Evolutionary conservation across 2,329 filamentous ascomycete genomes (phyloP).

Genomic region (Cryphonectria carpinicola): DNA sequence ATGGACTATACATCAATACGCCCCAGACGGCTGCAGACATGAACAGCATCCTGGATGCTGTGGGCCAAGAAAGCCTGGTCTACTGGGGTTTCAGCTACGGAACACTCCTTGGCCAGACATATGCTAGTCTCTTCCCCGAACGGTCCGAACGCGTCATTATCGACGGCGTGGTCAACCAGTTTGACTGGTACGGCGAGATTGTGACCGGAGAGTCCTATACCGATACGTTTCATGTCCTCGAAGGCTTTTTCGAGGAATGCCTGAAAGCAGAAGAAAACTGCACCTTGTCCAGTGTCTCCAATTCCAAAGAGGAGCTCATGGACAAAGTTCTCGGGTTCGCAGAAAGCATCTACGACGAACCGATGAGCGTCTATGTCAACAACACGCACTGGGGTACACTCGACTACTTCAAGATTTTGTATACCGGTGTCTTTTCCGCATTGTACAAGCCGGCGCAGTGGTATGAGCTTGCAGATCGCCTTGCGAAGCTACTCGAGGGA

Average conservation of each 20-base stretch:
- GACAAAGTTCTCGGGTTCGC: conserved; percentile 40
- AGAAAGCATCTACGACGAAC: conserved; percentile 41
- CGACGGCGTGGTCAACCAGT: conserved; percentile 41
- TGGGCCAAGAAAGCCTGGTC: conserved; percentile 43
- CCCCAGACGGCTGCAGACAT: conserved; percentile 56
- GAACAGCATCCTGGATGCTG: conserved; percentile 51
- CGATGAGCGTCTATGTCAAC: conserved; percentile 49
- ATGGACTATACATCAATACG: conserved; percentile 51
- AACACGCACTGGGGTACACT: conserved; percentile 44
- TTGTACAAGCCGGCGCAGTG: conserved; percentile 45
- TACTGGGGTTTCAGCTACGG: conserved; percentile 49
- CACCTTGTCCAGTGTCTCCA: conserved; percentile 43
- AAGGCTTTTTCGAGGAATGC: conserved; percentile 50
- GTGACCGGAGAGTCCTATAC: conserved; percentile 43
- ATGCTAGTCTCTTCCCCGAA: conserved; percentile 43
- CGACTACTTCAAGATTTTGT: conserved; percentile 42
- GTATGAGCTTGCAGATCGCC: conserved; percentile 40
- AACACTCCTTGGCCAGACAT: conserved; percentile 45
- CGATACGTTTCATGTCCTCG: conserved; percentile 49
- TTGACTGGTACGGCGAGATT: conserved; percentile 46
- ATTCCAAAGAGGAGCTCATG: conserved; percentile 41
- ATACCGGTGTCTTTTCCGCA: conserved; percentile 43
- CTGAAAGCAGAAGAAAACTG: conserved; percentile 52
- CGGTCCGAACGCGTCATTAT: conserved; percentile 42
- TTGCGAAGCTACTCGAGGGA: conserved; percentile 43